Evolutionary conservation across 768 basidiomycete genomes (phyloP).

Genomic region (Tricholoma sp.): DNA sequence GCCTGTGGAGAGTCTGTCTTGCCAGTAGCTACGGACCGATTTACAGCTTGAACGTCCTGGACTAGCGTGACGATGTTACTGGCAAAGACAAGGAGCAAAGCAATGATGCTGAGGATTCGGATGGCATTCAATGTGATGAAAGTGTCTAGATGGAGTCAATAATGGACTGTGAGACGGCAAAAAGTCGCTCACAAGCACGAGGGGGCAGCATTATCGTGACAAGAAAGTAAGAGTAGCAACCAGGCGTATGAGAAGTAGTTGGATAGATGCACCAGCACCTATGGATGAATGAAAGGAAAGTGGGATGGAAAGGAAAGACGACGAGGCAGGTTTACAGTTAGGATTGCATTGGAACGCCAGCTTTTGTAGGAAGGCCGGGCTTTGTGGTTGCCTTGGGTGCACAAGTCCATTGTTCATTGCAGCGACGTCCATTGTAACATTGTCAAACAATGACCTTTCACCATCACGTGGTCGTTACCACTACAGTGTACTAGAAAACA

Average conservation of each 20-base stretch:
- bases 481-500: slow-evolving; percentile 12
- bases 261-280: slow-evolving; percentile 18
- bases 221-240: slow-evolving; percentile 9
- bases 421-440: not conserved
- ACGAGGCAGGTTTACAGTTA: slow-evolving; percentile 5
- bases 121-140: slow-evolving; percentile 80
- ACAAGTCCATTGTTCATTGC: not conserved
- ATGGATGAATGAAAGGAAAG: slow-evolving; percentile 4
- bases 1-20: slow-evolving; percentile 25
- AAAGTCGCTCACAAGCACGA: slow-evolving; percentile 17
- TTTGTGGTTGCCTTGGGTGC: not conserved
- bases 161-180: not conserved
- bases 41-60: slow-evolving; percentile 71
- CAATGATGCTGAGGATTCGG: slow-evolving; percentile 74
- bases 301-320: slow-evolving; percentile 6
- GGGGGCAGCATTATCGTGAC: slow-evolving; percentile 14
- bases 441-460: too few relatives aligned
- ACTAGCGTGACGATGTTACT: slow-evolving; percentile 74
- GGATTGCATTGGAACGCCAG: not conserved
- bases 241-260: slow-evolving; percentile 7
- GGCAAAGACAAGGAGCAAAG: slow-evolving; percentile 73
- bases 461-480: too few relatives aligned
- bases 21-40: slow-evolving; percentile 46
- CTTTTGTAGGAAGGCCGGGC: not conserved
- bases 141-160: slow-evolving; percentile 29